Percentiles rank a stretch among this genome's conserved stretches.
These are phyloP conservation scores for Hysterangium stoloniferum DNA, from an alignment of 768 basidiomycete genomes.

Conservation along the genomic window DNA sequence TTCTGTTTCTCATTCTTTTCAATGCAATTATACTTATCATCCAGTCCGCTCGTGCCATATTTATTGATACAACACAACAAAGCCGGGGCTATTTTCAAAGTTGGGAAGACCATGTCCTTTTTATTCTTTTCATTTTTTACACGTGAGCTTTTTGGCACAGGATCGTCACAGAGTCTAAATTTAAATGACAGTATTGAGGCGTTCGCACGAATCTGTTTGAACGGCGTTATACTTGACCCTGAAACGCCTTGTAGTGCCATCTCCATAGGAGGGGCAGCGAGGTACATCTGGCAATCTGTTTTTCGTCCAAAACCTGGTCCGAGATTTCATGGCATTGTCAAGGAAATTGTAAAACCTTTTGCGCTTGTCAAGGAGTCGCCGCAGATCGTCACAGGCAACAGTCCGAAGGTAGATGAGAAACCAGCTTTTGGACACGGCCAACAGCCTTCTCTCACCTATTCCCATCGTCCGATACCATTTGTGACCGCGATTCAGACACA, in stretches of 20 bases:
- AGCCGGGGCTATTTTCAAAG: slow-evolving; percentile 67
- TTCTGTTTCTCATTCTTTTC: slow-evolving; percentile 75
- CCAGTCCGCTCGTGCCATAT: slow-evolving; percentile 61
- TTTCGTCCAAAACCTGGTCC: not conserved
- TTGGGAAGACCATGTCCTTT: slow-evolving; percentile 89
- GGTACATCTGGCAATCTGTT: slow-evolving; percentile 1
- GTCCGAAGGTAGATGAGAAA: not conserved
- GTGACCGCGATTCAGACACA: slow-evolving; percentile 9
- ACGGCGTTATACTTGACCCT: slow-evolving; percentile 83
- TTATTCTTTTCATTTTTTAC: slow-evolving; percentile 76
- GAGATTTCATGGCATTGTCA: slow-evolving; percentile 8
- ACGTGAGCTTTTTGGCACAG: slow-evolving; percentile 47
- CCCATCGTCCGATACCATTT: slow-evolving; percentile 4
- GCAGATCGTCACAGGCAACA: not conserved
- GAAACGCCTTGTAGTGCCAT: slow-evolving; percentile 40
- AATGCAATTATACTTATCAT: slow-evolving; percentile 77
- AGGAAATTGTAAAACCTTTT: slow-evolving; percentile 9
- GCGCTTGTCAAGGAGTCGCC: slow-evolving; percentile 9
- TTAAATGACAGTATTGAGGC: slow-evolving; percentile 62
- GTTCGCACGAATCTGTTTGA: slow-evolving; percentile 81
- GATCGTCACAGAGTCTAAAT: slow-evolving; percentile 5
- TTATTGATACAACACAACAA: slow-evolving; percentile 26
- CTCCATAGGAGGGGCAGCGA: not conserved
- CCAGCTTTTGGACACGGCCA: not conserved
- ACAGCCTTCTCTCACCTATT: slow-evolving; percentile 1